A percentile compares a stretch with the other conserved stretches of the same genome.
Evolutionary conservation across 2,329 filamentous ascomycete species (phyloP).

Genomic region (Orbilia javanica): DNA sequence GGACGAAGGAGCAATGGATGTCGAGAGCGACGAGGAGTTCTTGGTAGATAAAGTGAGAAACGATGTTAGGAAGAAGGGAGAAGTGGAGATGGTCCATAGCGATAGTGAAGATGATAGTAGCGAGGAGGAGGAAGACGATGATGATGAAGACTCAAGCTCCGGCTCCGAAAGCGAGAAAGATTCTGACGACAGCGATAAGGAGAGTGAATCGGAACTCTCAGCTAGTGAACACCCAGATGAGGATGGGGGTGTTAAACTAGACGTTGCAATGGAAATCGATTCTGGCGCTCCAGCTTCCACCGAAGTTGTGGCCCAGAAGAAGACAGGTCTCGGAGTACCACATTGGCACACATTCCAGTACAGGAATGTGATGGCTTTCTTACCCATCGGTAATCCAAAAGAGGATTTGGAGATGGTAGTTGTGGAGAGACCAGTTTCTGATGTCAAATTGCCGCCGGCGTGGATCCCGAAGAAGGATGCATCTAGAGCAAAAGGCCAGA

Average conservation of each 20-base stretch:
- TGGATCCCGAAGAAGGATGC: constrained; percentile 47
- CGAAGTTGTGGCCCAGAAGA: constrained; percentile 45
- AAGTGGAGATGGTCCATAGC: constrained; percentile 38
- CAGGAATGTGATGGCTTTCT: constrained; percentile 85
- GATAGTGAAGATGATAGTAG: constrained; percentile 44
- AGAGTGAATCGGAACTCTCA: constrained; percentile 45
- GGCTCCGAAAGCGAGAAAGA: constrained; percentile 14
- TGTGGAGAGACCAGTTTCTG: constrained; percentile 87
- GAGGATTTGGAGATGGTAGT: constrained; percentile 80
- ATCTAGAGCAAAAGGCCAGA: constrained; percentile 11
- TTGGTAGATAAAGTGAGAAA: constrained; percentile 54
- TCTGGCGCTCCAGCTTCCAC: constrained; percentile 9
- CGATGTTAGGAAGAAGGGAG: constrained; percentile 30
- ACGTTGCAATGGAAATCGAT: constrained; percentile 41
- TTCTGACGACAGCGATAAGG: constrained; percentile 28
- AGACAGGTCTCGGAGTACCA: constrained; percentile 62
- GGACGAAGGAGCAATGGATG: constrained; percentile 57
- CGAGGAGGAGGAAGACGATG: constrained; percentile 63
- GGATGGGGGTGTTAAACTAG: constrained; percentile 53
- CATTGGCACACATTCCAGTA: constrained; percentile 94
- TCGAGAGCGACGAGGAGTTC: constrained; percentile 63
- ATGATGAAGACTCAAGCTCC: constrained; percentile 45
- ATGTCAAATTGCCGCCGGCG: constrained; percentile 78
- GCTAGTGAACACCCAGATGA: constrained; percentile 59
- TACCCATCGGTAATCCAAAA: constrained; percentile 68